Base-by-base conservation (phyloP, 768 basidiomycete species). In the Leccinum aurantiacum region DNA sequence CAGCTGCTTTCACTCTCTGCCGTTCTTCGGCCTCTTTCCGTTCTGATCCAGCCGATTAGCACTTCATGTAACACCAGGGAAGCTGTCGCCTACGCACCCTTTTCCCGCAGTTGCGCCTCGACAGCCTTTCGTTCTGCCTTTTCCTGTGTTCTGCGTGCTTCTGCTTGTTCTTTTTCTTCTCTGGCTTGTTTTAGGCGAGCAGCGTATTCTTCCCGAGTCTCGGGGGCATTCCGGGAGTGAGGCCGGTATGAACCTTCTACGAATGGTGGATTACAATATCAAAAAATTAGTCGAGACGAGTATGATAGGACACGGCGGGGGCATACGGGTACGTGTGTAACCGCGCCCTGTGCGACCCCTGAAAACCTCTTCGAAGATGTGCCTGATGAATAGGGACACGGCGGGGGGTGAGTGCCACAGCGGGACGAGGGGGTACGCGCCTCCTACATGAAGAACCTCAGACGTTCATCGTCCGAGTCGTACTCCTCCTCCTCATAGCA, bases 91-190 rank as follows among this genome's bases (percentile, higher is more conserved):
- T 37, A 59, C 72, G 51, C 68, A 85, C 85, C 84, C 66, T 75
- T 75, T 69, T 84, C 82, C 54, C 81, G 84, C 69, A 78, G 77
- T 61, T 69, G 74, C 69, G 77, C 78, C 58, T 65, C 76, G 35
- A 70, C 69, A 4, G 77, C 80, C 68, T 81, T 85, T 19, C 82
- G 80, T 4, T 74, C 76, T 24, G 74, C 77, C 50, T 80, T 78
- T 66, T 87, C 82, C 59, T 73, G 71, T 7, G 58, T 62, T 57
- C 71, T 67, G 54, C 87, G 82, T 58, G 77, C 78, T 60, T 82
- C 78, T 1, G 84, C 86, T 24, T 71, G 80, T 58, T 79, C 71
- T 67, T 84, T 85, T 47, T 85, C 83, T 70, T 87, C 82, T 44
- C 80, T 76, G 33, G 64, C 69, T 50, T 76, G 76, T 50, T 78